A percentile compares a stretch with the other conserved stretches of the same genome.
Evolutionary conservation across 345 rosid species (phyloP).

Genomic region (Arabis hirsuta): DNA sequence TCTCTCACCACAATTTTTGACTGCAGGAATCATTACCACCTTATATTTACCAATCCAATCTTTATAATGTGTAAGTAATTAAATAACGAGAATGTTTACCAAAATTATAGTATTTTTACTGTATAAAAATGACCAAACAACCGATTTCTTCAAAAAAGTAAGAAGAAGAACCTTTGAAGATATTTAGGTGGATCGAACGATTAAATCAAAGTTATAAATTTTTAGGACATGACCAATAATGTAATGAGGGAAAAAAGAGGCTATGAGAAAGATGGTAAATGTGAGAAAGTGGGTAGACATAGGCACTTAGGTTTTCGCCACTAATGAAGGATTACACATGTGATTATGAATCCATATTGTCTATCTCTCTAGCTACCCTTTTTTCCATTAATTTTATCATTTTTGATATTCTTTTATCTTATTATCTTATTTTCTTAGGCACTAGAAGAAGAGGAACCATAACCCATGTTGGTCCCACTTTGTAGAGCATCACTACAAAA

Average conservation of each 20-base stretch:
- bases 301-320: constrained; percentile 59
- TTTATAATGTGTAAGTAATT: no score
- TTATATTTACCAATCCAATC: no score
- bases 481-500: constrained; percentile 11
- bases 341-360: constrained; percentile 51
- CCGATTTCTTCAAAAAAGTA: no score
- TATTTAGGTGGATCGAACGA: neutral
- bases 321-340: constrained; percentile 72
- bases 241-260: neutral
- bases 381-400: neutral
- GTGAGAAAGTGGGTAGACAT: constrained; percentile 44
- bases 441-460: neutral
- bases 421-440: neutral
- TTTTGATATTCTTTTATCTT: neutral
- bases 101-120: no score
- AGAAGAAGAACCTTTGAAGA: no score
- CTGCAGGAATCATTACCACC: no score
- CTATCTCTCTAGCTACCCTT: constrained; percentile 24
- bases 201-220: neutral
- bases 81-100: no score
- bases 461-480: constrained; percentile 31
- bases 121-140: neutral
- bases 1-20: no score
- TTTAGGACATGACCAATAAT: neutral
- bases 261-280: constrained; percentile 26